Percentiles rank a stretch among this genome's conserved stretches.
Conservation (phyloP, 108 stramenopile species). For the Aureococcus anophagefferens region DNA sequence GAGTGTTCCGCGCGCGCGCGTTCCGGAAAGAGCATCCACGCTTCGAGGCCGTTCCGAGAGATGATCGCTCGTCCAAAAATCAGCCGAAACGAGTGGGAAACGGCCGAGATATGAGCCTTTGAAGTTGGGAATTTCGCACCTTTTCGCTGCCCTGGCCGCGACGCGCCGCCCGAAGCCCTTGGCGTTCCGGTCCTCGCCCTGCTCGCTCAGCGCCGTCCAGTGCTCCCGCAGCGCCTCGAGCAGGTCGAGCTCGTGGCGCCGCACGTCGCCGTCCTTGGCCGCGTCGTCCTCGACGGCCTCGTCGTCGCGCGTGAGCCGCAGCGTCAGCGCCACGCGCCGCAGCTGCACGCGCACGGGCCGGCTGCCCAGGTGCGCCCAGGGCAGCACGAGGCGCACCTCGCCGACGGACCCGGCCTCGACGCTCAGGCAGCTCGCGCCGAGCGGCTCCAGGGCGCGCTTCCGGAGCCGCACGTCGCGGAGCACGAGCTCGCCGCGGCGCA, state of each 20-base stretch:
- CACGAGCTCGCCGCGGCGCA: not conserved
- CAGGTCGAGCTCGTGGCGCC: not conserved
- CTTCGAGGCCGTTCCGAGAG: too few relatives aligned
- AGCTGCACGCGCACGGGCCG: not conserved
- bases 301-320: not conserved
- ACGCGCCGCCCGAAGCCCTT: too few relatives aligned
- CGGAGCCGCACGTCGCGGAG: not conserved
- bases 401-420: not conserved
- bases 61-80: too few relatives aligned
- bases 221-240: not conserved
- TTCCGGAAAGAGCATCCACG: too few relatives aligned
- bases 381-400: not conserved
- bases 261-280: too few relatives aligned
- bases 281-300: not conserved
- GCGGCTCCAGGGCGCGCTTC: not conserved
- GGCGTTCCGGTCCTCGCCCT: too few relatives aligned
- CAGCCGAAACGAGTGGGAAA: too few relatives aligned
- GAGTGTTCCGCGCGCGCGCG: too few relatives aligned
- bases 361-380: not conserved
- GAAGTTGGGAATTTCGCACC: too few relatives aligned
- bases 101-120: too few relatives aligned
- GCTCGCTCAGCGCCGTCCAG: not conserved
- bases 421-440: not conserved
- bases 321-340: not conserved
- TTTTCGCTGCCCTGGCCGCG: too few relatives aligned